phyloP scores from a whole-genome alignment of 2,329 filamentous ascomycete genomes.

The Exophiala oligosperma region DNA sequence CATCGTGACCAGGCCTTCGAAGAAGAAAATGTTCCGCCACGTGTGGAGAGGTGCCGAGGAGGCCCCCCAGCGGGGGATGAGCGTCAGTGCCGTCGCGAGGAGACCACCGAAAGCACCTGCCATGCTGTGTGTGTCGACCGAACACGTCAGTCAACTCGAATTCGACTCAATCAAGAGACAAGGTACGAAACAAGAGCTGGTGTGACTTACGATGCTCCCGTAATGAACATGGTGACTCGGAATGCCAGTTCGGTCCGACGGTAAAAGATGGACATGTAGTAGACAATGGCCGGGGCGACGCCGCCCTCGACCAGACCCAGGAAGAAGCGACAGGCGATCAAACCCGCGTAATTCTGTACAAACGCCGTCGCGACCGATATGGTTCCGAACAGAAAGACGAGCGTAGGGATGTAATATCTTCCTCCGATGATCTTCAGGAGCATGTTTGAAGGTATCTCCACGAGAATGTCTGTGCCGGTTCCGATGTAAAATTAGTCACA shows the following conservation, averaged over 20 bases:
- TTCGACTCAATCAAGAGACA: too few relatives aligned
- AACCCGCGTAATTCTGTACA: constrained; percentile 45
- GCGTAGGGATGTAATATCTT: constrained; percentile 29
- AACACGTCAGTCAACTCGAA: too few relatives aligned
- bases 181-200: too few relatives aligned
- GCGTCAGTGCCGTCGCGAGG: constrained; percentile 64
- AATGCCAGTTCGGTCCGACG: constrained; percentile 42
- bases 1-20: neutral
- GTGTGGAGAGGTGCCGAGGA: neutral
- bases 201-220: constrained; percentile 51
- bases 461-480: too few relatives aligned
- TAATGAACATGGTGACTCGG: constrained; percentile 56
- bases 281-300: constrained; percentile 40
- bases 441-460: constrained; percentile 63
- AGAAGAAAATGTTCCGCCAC: constrained; percentile 1
- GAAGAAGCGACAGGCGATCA: constrained; percentile 47
- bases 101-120: constrained; percentile 68
- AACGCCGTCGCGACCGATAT: constrained; percentile 44
- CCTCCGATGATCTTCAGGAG: constrained; percentile 51
- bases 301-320: constrained; percentile 41
- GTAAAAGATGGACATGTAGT: constrained; percentile 45
- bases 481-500: too few relatives aligned
- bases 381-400: constrained; percentile 43
- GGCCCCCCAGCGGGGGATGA: constrained; percentile 31
- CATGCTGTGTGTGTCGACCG: constrained; percentile 37